These are phyloP conservation scores for Lecanosticta acicola DNA, from an alignment of 2,329 filamentous ascomycete genomes.

Conservation along the genomic window DNA sequence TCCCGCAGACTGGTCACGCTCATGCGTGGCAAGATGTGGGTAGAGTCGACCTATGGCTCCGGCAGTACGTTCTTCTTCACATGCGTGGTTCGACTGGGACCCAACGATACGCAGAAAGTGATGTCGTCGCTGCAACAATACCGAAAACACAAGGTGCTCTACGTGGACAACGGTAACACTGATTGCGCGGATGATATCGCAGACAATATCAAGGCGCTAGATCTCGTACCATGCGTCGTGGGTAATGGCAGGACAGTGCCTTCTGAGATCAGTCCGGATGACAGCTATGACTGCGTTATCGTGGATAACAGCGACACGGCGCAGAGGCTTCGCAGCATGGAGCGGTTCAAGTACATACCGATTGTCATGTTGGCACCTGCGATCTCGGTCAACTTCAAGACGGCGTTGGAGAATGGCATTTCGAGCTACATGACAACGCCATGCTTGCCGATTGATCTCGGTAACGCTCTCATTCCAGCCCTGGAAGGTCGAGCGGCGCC, in stretches of 20 bases:
- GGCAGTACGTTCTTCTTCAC: conserved; percentile 97
- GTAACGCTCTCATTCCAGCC: conserved; percentile 92
- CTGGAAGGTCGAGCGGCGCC: conserved; percentile 89
- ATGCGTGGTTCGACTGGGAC: conserved; percentile 79
- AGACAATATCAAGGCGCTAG: conserved; percentile 70
- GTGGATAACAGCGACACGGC: conserved; percentile 92
- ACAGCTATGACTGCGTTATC: conserved; percentile 88
- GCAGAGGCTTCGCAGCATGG: conserved; percentile 74
- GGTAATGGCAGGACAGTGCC: conserved; percentile 59
- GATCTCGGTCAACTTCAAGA: conserved; percentile 88
- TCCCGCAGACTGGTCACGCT: conserved; percentile 91
- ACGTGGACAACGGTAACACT: conserved; percentile 86
- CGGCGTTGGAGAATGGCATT: conserved; percentile 87
- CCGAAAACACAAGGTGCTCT: conserved; percentile 83
- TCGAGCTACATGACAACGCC: conserved; percentile 99
- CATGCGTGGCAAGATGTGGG: conserved; percentile 96
- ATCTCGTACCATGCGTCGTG: conserved; percentile 78
- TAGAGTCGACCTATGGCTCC: conserved; percentile 83
- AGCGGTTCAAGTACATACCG: conserved; percentile 96
- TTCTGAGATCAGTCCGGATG: conserved; percentile 47
- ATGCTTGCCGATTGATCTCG: conserved; percentile 86
- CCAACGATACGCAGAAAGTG: conserved; percentile 70
- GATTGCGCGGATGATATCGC: conserved; percentile 70
- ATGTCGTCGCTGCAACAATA: conserved; percentile 84
- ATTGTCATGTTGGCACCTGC: conserved; percentile 86